Evolutionary conservation across 768 basidiomycete species (phyloP), one percentile per base, ranked within the genome.

Genomic region (Suillus plorans): DNA sequence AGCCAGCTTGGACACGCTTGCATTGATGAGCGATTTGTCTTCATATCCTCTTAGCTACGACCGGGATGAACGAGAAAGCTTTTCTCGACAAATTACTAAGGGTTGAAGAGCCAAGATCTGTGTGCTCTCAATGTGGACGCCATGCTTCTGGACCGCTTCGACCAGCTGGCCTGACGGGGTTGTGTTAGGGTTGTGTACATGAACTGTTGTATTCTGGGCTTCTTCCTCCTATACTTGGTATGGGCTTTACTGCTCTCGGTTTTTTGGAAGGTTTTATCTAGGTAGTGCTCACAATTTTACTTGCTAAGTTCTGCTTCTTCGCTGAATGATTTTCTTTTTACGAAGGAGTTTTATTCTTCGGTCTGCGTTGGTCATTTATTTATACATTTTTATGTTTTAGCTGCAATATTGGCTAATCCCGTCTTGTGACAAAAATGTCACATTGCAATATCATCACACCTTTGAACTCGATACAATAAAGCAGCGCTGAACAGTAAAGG

Each of bases 21-120:
- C 90, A 4, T 82, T 95, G 64, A 94, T 92, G 66, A 89, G 83
- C 69, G 93, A 93, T 75, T 76, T 95, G 63, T 87, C 91, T 50
- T 90, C 90, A n/a, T 94, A 92, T 71, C 91, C 92, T 18, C 82
- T 94, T 62, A 86, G 85, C 39, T 92, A 91, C 70, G 89, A 93
- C 71, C 70, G 73, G 60, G 76, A 74, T 42, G 72, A 76, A 60
- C 72, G 71, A 64, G 76, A 67, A 16, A 68, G 64, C 39, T 65
- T 70, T 62, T 69, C 71, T 31, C 49, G 67, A 25, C 67, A 53
- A 53, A 53, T 69, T 56, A 71, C 73, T 22, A 78, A 76, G 67
- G 63, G 65, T 22, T 78, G 66, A 69, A 34, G 25, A 41, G 31
- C 18, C 20, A 16, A 18, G 41, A 41, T 25, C 64, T 34, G 31